Conservation (phyloP, 1,139 yeast species). For the Suhomyces wounanorum region DNA sequence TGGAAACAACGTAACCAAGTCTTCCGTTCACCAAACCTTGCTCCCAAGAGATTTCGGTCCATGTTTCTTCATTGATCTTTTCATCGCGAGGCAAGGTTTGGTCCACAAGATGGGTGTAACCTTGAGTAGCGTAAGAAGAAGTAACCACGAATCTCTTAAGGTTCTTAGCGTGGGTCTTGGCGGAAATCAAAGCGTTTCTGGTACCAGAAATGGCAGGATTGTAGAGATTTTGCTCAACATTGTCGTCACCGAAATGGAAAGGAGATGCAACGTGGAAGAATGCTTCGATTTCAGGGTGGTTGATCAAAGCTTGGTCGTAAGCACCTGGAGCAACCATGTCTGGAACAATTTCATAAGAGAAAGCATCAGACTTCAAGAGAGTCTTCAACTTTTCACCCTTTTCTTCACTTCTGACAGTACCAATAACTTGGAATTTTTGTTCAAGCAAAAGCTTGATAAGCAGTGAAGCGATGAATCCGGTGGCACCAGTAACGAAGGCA, state of each 20-base stretch:
- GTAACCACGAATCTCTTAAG: conserved; percentile 3
- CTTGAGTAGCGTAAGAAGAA: not conserved
- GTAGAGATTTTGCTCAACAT: not conserved
- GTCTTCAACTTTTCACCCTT: conserved; percentile 11
- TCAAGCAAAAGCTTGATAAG: conserved; percentile 20
- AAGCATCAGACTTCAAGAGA: conserved; percentile 20
- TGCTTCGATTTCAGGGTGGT: not conserved
- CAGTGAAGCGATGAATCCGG: conserved; percentile 41
- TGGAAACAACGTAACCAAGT: conserved; percentile 1
- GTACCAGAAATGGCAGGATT: conserved; percentile 3
- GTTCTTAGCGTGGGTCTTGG: conserved; percentile 2
- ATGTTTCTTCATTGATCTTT: not conserved
- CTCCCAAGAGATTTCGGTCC: conserved; percentile 3
- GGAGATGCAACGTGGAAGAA: conserved; percentile 5
- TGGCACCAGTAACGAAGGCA: conserved; percentile 41
- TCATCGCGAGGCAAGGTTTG: not conserved
- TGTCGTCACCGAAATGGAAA: not conserved
- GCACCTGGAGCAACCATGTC: conserved; percentile 16
- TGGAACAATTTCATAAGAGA: conserved; percentile 30
- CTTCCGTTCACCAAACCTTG: not conserved
- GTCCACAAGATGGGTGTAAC: not conserved
- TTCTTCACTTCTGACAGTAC: conserved; percentile 48
- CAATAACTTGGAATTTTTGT: conserved; percentile 54
- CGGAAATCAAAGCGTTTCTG: conserved; percentile 2
- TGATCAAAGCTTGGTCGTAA: conserved; percentile 2